Percentiles rank a stretch among this genome's conserved stretches.
Evolutionary conservation across 495 filamentous ascomycete species (phyloP).

Genomic region (Hypomontagnella submonticulosa): DNA sequence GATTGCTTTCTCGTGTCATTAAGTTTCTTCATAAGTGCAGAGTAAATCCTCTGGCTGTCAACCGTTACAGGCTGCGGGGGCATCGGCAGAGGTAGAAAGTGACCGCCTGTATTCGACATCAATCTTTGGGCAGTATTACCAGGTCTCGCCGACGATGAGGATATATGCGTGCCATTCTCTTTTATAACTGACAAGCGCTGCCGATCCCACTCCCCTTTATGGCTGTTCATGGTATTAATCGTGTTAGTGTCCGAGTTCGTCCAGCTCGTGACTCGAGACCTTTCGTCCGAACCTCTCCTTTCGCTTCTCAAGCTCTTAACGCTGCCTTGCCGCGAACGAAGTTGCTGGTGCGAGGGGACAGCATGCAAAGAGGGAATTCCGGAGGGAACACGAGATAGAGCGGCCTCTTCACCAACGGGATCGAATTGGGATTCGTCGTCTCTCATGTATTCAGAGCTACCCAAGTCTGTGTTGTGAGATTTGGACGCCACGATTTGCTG

Average conservation of each 20-base stretch:
- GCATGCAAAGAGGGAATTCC: slow-evolving; percentile 54
- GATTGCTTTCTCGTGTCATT: slow-evolving; percentile 51
- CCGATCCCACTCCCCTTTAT: slow-evolving; percentile 58
- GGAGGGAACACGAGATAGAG: slow-evolving; percentile 55
- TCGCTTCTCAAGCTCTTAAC: slow-evolving; percentile 64
- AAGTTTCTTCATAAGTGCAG: slow-evolving; percentile 77
- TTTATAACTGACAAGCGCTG: slow-evolving; percentile 74
- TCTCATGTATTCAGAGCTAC: slow-evolving; percentile 30
- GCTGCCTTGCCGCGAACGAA: slow-evolving; percentile 61
- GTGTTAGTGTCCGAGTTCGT: slow-evolving; percentile 66
- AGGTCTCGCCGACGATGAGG: slow-evolving; percentile 51
- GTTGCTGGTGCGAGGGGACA: slow-evolving; percentile 52
- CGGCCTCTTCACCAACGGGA: slow-evolving; percentile 46
- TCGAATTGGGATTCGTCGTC: slow-evolving; percentile 40
- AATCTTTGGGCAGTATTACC: slow-evolving; percentile 2
- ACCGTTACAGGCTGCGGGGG: slow-evolving; percentile 50
- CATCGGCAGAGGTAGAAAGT: slow-evolving; percentile 23
- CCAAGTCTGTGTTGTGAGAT: slow-evolving; percentile 55
- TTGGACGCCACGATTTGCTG: slow-evolving; percentile 64
- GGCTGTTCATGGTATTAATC: slow-evolving; percentile 52
- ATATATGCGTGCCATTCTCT: slow-evolving; percentile 66
- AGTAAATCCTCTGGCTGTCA: slow-evolving; percentile 75
- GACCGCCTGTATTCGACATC: slow-evolving; percentile 10
- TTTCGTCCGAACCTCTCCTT: slow-evolving; percentile 60
- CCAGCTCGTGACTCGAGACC: slow-evolving; percentile 82